Conservation (phyloP, 371 early-diverging fungal species). For the Entomophthora muscae region DNA sequence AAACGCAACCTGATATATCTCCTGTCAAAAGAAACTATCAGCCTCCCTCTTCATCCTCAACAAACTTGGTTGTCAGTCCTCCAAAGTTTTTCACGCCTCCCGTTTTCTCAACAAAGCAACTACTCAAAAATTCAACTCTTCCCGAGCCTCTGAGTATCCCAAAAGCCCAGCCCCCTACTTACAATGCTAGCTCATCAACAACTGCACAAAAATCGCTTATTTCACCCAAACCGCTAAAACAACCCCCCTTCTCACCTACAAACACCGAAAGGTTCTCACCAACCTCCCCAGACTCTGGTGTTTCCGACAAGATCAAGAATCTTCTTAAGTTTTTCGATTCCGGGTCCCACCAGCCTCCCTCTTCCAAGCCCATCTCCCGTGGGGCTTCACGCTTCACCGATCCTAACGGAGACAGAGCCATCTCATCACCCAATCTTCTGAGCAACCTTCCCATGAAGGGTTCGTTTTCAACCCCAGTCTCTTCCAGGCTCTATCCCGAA, state of each 20-base stretch:
- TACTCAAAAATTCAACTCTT: neutral
- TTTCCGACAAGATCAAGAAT: constrained; percentile 4
- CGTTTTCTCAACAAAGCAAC: neutral
- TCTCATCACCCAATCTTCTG: neutral
- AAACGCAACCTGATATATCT: too few species aligned
- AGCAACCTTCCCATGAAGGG: neutral
- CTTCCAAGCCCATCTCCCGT: neutral
- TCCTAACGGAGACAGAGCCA: neutral
- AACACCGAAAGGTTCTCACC: constrained; percentile 77
- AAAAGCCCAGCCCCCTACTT: neutral
- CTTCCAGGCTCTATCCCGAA: neutral
- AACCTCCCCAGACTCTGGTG: too few species aligned
- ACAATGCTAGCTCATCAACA: neutral
- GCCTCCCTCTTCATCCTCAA: neutral
- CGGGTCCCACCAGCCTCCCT: neutral
- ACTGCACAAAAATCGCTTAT: too few species aligned
- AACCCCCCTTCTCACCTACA: constrained; percentile 73
- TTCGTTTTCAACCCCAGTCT: neutral
- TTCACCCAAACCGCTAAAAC: too few species aligned
- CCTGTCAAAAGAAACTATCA: neutral
- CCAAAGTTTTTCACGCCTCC: neutral
- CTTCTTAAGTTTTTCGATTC: constrained; percentile 1
- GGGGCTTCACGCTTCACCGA: neutral
- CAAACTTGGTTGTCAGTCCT: neutral
- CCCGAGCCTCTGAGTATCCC: neutral